Percentiles rank a stretch among this genome's conserved stretches.
Conservation (phyloP, 2,329 filamentous ascomycete species). For the Talaromyces sp. region DNA sequence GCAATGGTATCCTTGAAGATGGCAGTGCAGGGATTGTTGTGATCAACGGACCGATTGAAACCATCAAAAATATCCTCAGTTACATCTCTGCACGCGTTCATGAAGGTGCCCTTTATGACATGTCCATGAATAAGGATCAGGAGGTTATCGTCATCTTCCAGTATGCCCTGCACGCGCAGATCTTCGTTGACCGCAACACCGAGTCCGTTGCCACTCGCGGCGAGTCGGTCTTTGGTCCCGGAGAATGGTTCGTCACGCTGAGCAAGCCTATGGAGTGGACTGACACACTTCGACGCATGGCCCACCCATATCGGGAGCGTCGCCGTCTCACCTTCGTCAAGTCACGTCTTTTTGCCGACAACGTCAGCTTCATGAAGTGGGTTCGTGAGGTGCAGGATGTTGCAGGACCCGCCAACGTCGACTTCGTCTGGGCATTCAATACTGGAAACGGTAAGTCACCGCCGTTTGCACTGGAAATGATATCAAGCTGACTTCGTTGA, state of each 20-base stretch:
- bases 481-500: neutral
- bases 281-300: constrained; percentile 35
- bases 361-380: constrained; percentile 34
- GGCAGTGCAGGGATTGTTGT: constrained; percentile 31
- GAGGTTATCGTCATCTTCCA: constrained; percentile 39
- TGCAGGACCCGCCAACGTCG: constrained; percentile 35
- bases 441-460: constrained; percentile 39
- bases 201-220: constrained; percentile 28
- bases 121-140: constrained; percentile 30
- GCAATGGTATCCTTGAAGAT: constrained; percentile 19
- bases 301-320: constrained; percentile 34
- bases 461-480: neutral
- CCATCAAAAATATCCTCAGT: constrained; percentile 25
- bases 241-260: constrained; percentile 23
- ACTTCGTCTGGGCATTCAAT: constrained; percentile 43
- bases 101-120: constrained; percentile 39
- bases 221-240: constrained; percentile 33
- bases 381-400: constrained; percentile 34
- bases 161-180: constrained; percentile 33
- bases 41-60: constrained; percentile 24
- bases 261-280: constrained; percentile 34
- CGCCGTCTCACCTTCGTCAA: constrained; percentile 42
- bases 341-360: constrained; percentile 35
- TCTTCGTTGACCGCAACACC: constrained; percentile 33
- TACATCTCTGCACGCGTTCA: constrained; percentile 36